These are phyloP conservation scores for Aspergillus avenaceus DNA, from an alignment of 495 filamentous ascomycete genomes.

Conservation along the genomic window DNA sequence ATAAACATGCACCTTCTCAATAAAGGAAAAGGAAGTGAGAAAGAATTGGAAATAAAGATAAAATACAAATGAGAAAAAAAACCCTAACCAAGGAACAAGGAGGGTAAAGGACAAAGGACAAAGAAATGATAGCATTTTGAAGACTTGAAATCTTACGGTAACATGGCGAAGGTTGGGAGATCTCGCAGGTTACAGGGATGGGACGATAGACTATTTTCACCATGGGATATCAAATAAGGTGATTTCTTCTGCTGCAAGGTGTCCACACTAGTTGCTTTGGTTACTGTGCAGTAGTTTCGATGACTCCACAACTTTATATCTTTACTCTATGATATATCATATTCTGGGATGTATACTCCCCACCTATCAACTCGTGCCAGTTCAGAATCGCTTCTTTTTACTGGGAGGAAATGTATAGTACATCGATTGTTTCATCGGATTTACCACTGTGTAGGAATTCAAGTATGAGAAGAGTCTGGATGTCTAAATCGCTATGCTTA, in stretches of 20 bases:
- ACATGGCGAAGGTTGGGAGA: not conserved
- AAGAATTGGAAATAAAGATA: not conserved
- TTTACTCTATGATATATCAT: not conserved
- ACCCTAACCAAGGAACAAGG: too few relatives aligned
- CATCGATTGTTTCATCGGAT: not conserved
- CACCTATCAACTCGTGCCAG: not conserved
- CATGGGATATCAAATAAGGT: not conserved
- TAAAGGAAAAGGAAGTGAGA: not conserved
- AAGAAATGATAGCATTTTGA: too few relatives aligned
- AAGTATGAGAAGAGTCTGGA: too few relatives aligned
- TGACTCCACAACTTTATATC: not conserved
- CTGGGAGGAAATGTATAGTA: not conserved
- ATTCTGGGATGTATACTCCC: not conserved
- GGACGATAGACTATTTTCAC: not conserved
- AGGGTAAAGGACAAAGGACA: not conserved
- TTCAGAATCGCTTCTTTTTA: not conserved
- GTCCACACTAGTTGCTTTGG: not conserved
- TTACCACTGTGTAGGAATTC: too few relatives aligned
- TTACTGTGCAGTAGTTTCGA: not conserved
- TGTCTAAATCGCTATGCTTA: too few relatives aligned
- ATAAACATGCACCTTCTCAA: too few relatives aligned
- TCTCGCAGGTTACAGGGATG: not conserved
- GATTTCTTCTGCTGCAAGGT: not conserved
- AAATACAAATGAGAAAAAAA: not conserved
- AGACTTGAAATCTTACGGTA: not conserved